A percentile compares a stretch with the other conserved stretches of the same genome.
phyloP scores from a whole-genome alignment of 192 early-diverging fungal species.

The Backusella macrospora region DNA sequence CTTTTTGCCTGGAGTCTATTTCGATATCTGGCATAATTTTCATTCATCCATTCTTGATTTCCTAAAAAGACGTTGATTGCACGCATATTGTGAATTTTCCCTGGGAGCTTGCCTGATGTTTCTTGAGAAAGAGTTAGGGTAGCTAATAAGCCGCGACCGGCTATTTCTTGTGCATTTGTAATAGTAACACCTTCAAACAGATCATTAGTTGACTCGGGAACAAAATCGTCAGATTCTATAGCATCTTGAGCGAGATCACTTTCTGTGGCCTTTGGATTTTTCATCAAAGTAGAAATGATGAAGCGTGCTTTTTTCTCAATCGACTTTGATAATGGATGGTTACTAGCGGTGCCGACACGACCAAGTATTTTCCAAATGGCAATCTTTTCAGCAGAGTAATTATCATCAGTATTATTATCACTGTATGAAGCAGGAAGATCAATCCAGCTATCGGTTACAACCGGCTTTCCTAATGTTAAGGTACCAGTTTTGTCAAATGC shows the following conservation, averaged over 20 bases:
- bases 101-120: conserved; percentile 11
- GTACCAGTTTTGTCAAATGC: conserved; percentile 90
- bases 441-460: conserved; percentile 44
- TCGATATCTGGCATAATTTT: conserved; percentile 50
- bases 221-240: conserved; percentile 20
- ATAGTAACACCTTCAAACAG: conserved; percentile 47
- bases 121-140: conserved; percentile 43
- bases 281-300: conserved; percentile 2
- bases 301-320: conserved; percentile 40
- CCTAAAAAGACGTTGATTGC: conserved; percentile 58
- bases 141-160: conserved; percentile 66
- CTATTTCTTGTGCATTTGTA: conserved; percentile 58
- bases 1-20: conserved; percentile 19
- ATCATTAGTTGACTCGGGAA: conserved; percentile 21
- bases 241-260: conserved; percentile 21
- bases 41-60: conserved; percentile 66
- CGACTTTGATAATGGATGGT: conserved; percentile 74
- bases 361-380: conserved; percentile 49
- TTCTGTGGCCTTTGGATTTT: conserved; percentile 2
- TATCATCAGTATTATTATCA: background rate
- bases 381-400: background rate
- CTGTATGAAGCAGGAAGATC: background rate
- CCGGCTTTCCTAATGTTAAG: conserved; percentile 70
- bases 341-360: conserved; percentile 55
- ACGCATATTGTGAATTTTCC: conserved; percentile 35